Conservation (phyloP, 1,139 yeast species). For the Taiozyma onychis region DNA sequence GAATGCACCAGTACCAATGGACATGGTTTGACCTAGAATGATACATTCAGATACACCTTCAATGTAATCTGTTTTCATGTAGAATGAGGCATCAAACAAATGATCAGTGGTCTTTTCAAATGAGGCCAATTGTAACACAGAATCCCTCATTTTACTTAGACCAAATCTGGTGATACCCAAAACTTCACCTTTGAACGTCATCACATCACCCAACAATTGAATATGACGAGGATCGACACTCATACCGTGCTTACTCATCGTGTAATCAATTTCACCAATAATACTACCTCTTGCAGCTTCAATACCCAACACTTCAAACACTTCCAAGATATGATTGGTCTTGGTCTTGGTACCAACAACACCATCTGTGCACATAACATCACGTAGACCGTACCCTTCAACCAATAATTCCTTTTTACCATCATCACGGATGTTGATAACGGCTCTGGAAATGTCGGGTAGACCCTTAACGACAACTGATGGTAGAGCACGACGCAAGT, state of each 20-base stretch:
- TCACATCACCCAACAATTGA: constrained; percentile 94
- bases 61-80: constrained; percentile 90
- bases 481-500: constrained; percentile 79
- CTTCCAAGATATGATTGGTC: constrained; percentile 91
- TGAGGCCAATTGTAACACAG: constrained; percentile 93
- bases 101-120: constrained; percentile 99
- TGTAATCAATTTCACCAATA: constrained; percentile 90
- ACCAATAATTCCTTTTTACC: constrained; percentile 87
- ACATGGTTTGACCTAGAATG: constrained; percentile 95
- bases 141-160: constrained; percentile 96
- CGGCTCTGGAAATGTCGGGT: constrained; percentile 89
- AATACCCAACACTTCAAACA: constrained; percentile 85
- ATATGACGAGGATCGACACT: constrained; percentile 99
- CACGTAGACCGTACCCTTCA: constrained; percentile 95
- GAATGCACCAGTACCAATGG: constrained; percentile 96
- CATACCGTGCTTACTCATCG: constrained; percentile 99
- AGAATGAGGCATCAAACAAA: constrained; percentile 95
- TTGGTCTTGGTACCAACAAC: constrained; percentile 81
- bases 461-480: constrained; percentile 89
- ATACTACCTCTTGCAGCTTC: constrained; percentile 96
- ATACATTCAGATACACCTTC: constrained; percentile 99
- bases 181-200: constrained; percentile 98
- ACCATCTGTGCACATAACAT: constrained; percentile 98
- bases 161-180: constrained; percentile 98
- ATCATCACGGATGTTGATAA: constrained; percentile 80